phyloP scores from a whole-genome alignment of 1,284 basidiomycete species.

The Tetrapyrgos nigripes region DNA sequence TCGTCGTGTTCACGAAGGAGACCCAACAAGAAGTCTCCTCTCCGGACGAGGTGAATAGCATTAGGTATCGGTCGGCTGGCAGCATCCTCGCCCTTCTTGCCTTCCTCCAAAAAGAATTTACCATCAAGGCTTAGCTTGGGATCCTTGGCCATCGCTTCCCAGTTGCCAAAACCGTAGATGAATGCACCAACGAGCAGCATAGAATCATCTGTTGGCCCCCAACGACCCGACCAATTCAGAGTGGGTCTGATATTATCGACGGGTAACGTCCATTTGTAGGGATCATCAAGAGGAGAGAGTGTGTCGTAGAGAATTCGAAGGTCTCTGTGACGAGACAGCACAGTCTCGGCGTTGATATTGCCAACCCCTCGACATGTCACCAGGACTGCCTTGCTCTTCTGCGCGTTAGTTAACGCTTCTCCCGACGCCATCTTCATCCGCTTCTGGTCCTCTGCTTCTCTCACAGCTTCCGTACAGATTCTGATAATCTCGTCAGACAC shows the following conservation, averaged over 20 bases:
- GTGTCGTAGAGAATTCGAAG: slow-evolving; percentile 90
- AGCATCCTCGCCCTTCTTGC: slow-evolving; percentile 87
- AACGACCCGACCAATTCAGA: slow-evolving; percentile 95
- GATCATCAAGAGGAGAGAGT: slow-evolving; percentile 76
- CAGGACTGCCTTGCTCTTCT: slow-evolving; percentile 95
- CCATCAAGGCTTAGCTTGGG: slow-evolving; percentile 82
- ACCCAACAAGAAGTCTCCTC: slow-evolving; percentile 93
- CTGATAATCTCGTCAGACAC: slow-evolving; percentile 94
- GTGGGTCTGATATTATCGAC: slow-evolving; percentile 94
- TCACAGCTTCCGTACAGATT: slow-evolving; percentile 84
- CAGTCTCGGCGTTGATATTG: slow-evolving; percentile 98
- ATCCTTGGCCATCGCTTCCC: slow-evolving; percentile 96
- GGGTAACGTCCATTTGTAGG: slow-evolving; percentile 86
- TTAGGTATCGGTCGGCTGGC: slow-evolving; percentile 89
- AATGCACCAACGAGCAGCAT: slow-evolving; percentile 95
- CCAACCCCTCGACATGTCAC: slow-evolving; percentile 90
- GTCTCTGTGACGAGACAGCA: slow-evolving; percentile 90
- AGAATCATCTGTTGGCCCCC: slow-evolving; percentile 93
- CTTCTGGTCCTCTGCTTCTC: slow-evolving; percentile 85
- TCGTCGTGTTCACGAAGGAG: slow-evolving; percentile 93
- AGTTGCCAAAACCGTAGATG: slow-evolving; percentile 94
- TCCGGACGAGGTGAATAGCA: slow-evolving; percentile 95
- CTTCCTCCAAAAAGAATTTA: slow-evolving; percentile 98
- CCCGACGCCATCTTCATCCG: slow-evolving; percentile 79
- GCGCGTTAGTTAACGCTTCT: slow-evolving; percentile 84